phyloP scores from a whole-genome alignment of 805 yeast genomes.

The Saccharomycopsis schoenii region DNA sequence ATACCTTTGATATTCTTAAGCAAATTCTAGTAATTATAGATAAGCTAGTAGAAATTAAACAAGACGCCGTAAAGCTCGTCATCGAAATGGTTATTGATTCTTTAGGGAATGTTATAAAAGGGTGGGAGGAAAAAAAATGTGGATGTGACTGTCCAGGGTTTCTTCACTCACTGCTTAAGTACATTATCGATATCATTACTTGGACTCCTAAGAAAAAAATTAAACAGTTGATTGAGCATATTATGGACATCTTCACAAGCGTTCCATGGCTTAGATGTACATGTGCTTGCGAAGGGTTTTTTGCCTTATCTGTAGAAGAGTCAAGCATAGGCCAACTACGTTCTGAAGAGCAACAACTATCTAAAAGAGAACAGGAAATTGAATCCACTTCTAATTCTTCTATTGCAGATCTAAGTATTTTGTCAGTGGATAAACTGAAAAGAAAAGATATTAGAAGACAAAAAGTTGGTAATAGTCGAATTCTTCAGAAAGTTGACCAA shows the following conservation, averaged over 20 bases:
- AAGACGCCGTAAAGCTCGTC: conserved; percentile 8
- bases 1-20: conserved; percentile 12
- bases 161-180: conserved; percentile 8
- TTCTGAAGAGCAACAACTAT: background rate
- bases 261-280: conserved; percentile 17
- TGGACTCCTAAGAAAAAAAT: conserved; percentile 12
- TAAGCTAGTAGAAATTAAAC: conserved; percentile 9
- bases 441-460: background rate
- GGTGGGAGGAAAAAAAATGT: conserved; percentile 11
- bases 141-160: conserved; percentile 13
- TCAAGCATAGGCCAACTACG: background rate
- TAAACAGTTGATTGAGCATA: conserved; percentile 8
- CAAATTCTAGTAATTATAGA: conserved; percentile 11
- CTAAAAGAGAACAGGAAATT: background rate
- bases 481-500: background rate
- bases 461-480: background rate
- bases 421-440: background rate
- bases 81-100: conserved; percentile 11
- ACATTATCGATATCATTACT: conserved; percentile 9
- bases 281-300: conserved; percentile 15
- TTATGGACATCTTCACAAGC: conserved; percentile 4
- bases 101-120: conserved; percentile 1
- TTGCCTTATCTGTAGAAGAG: conserved; percentile 1
- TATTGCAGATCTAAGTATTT: background rate
- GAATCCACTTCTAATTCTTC: background rate